Evolutionary conservation across 2,329 filamentous ascomycete genomes (phyloP).

Genomic region (Curvularia lunata): DNA sequence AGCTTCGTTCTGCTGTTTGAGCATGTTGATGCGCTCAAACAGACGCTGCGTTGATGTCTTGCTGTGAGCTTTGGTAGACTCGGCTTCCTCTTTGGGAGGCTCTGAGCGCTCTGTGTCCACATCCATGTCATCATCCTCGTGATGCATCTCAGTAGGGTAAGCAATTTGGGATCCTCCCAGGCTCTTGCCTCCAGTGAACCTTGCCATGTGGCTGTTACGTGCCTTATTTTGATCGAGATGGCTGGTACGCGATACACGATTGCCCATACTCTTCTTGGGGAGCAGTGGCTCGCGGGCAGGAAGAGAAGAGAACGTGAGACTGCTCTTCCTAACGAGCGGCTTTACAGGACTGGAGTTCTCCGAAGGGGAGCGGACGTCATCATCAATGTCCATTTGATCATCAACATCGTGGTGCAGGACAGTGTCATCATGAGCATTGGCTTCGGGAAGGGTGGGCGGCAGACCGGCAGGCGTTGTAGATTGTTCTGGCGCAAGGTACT

Average conservation of each 20-base stretch:
- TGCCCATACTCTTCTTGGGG: conserved; percentile 80
- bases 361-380: conserved; percentile 66
- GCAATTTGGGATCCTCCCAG: conserved; percentile 58
- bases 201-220: conserved; percentile 75
- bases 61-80: conserved; percentile 68
- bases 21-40: conserved; percentile 87
- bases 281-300: conserved; percentile 88
- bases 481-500: conserved; percentile 25
- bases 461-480: conserved; percentile 31
- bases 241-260: conserved; percentile 75
- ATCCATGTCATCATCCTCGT: conserved; percentile 65
- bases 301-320: conserved; percentile 89
- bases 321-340: conserved; percentile 86
- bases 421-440: conserved; percentile 33
- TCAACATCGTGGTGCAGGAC: conserved; percentile 43
- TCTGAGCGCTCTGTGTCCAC: conserved; percentile 52
- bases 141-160: conserved; percentile 41
- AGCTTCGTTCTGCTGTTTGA: conserved; percentile 59
- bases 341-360: conserved; percentile 77
- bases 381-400: conserved; percentile 55
- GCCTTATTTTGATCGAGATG: conserved; percentile 69
- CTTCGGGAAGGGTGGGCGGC: conserved; percentile 32
- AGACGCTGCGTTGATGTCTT: conserved; percentile 94
- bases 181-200: conserved; percentile 73
- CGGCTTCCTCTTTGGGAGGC: conserved; percentile 54